These are phyloP conservation scores for Gymnopilus dilepis DNA, from an alignment of 768 basidiomycete genomes.

Conservation along the genomic window DNA sequence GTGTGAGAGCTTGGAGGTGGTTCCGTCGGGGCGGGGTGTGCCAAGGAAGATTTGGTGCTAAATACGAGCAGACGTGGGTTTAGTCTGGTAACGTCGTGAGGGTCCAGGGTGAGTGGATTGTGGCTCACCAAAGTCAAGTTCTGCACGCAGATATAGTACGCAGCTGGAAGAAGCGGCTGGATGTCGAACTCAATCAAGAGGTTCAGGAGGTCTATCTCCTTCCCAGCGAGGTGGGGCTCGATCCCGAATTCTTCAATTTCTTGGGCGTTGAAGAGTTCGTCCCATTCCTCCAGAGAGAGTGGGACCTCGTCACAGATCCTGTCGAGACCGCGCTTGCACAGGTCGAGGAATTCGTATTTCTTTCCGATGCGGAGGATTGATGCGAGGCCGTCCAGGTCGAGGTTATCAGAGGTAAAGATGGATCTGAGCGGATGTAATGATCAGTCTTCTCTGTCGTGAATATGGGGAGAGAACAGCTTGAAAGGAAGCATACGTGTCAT, in stretches of 20 bases:
- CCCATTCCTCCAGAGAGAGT: not conserved
- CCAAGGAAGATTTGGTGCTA: too few species aligned
- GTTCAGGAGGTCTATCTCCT: not conserved
- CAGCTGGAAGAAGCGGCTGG: not conserved
- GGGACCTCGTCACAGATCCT: not conserved
- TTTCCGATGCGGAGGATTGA: not conserved
- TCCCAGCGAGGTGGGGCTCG: not conserved
- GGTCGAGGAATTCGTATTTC: not conserved
- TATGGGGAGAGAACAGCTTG: not conserved
- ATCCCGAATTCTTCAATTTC: not conserved
- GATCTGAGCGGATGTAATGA: not conserved
- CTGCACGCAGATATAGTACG: not conserved
- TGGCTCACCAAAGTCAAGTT: not conserved
- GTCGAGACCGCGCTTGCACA: not conserved
- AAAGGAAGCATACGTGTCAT: too few species aligned
- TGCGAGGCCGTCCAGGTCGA: not conserved
- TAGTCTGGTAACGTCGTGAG: too few species aligned
- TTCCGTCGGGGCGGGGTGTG: not conserved
- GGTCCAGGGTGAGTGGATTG: too few species aligned
- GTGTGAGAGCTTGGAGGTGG: not conserved
- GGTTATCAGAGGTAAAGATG: not conserved
- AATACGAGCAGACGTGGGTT: too few species aligned
- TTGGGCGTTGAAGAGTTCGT: too few species aligned
- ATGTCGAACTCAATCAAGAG: not conserved
- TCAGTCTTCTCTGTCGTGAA: not conserved